These are phyloP conservation scores for Malbranchea cinnamomea DNA, from an alignment of 2,329 filamentous ascomycete genomes.

Conservation along the genomic window DNA sequence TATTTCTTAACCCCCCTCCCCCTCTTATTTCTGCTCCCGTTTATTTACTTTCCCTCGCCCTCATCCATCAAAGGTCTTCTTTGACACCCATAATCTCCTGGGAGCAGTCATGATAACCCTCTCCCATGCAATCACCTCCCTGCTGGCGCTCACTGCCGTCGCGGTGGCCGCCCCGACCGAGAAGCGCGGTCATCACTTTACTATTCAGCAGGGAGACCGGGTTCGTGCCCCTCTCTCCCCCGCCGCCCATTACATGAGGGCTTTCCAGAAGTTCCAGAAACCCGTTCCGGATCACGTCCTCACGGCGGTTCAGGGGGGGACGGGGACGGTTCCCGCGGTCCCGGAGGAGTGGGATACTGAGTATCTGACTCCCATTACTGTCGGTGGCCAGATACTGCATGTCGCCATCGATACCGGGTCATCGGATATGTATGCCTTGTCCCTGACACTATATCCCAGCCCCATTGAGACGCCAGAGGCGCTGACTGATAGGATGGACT, in stretches of 20 bases:
- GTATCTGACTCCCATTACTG: constrained; percentile 46
- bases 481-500: neutral
- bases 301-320: neutral
- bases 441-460: neutral
- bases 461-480: no score
- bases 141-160: no score
- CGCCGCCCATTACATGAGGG: neutral
- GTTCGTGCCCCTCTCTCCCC: constrained; percentile 1
- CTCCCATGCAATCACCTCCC: no score
- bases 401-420: constrained; percentile 59
- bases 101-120: no score
- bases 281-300: neutral
- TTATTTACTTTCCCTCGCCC: no score
- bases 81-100: no score
- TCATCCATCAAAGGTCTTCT: no score
- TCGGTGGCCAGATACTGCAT: constrained; percentile 49
- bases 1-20: no score
- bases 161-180: neutral
- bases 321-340: constrained; percentile 18
- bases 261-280: neutral
- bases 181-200: constrained; percentile 2
- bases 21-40: no score
- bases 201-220: no score
- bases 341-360: constrained; percentile 39
- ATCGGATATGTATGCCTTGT: constrained; percentile 47